Evolutionary conservation across 2,329 filamentous ascomycete genomes (phyloP).

Genomic region (Venturia aucupariae): DNA sequence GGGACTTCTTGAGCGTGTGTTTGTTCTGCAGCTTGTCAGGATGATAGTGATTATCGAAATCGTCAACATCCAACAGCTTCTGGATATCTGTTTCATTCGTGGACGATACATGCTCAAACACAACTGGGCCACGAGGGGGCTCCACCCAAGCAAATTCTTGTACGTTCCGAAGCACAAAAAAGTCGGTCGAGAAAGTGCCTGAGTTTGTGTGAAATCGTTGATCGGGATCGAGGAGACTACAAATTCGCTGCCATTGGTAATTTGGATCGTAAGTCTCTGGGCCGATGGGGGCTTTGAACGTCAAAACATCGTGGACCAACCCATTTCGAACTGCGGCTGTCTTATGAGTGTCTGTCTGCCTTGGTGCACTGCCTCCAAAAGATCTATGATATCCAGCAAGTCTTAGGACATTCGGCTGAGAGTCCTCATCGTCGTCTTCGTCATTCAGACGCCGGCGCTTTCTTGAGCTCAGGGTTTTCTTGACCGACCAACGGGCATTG

Average conservation of each 20-base stretch:
- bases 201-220: conserved; percentile 31
- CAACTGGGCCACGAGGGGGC: background rate
- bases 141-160: background rate
- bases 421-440: background rate
- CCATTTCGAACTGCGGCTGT: background rate
- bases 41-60: conserved; percentile 8
- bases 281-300: background rate
- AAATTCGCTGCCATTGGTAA: conserved; percentile 5
- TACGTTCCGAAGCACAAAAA: conserved; percentile 17
- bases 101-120: conserved; percentile 5
- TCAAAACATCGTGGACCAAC: background rate
- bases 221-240: conserved; percentile 26
- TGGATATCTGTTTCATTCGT: background rate
- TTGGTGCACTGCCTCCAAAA: background rate
- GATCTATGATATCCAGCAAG: background rate
- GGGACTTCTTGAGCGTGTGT: background rate
- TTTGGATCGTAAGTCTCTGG: background rate
- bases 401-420: background rate
- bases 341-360: background rate
- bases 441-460: background rate
- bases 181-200: conserved; percentile 40
- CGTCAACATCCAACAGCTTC: background rate
- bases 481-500: background rate
- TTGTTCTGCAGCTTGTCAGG: conserved; percentile 4
- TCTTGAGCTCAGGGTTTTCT: background rate